Evolutionary conservation across 345 rosid species (phyloP).

Genomic region (Brassica incana): DNA sequence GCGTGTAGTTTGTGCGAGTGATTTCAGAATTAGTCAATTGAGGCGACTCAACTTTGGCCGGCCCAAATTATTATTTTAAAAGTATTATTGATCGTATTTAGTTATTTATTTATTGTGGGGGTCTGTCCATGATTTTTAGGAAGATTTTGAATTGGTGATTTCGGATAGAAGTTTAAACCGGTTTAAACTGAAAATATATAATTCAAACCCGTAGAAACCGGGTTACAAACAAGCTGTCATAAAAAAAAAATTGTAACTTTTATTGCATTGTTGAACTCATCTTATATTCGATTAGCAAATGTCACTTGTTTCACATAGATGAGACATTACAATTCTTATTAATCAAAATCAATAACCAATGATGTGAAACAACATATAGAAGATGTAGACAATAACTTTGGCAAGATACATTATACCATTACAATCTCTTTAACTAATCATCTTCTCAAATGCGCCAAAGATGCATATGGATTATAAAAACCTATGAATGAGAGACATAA

Average conservation of each 20-base stretch:
- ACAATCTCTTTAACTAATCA: neutral
- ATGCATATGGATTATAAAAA: neutral
- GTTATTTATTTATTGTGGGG: neutral
- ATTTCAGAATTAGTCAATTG: constrained; percentile 21
- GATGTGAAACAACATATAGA: neutral
- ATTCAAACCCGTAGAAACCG: neutral
- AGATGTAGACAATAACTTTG: neutral
- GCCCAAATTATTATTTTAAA: neutral
- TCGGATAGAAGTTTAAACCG: constrained; percentile 1
- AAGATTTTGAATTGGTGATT: constrained; percentile 1
- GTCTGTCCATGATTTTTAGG: neutral
- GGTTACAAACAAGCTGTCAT: neutral
- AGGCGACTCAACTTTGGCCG: constrained; percentile 34
- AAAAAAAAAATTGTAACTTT: no score
- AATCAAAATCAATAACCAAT: neutral
- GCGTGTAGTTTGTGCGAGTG: constrained; percentile 7
- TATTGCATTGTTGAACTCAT: neutral
- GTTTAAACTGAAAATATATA: neutral
- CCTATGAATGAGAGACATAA: no score
- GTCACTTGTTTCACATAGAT: neutral
- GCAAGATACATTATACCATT: neutral
- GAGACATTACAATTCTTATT: neutral
- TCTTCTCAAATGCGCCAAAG: neutral
- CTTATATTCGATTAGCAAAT: neutral
- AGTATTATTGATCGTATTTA: neutral